Evolutionary conservation across 331 rosid species (phyloP), one percentile per base, ranked within the genome.

Genomic region (Telfairia occidentalis): DNA sequence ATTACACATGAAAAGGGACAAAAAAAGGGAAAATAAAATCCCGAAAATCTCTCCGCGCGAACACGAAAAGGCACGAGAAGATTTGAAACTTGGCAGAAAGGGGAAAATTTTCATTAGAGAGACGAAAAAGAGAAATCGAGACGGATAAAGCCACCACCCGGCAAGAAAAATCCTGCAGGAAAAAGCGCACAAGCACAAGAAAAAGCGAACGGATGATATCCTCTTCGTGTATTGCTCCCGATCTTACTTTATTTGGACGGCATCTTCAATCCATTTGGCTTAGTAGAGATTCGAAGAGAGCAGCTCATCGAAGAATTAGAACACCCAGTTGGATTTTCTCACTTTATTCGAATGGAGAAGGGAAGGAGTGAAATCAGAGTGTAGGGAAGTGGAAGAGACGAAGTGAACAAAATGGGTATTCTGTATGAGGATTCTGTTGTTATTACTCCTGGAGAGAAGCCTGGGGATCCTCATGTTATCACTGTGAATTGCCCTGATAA

Each of bases 401-500:
- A 21, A 71, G 61, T 40, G 18, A 2, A 42, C 48, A 65, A 19
- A 57, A 85, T 87, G 87, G 89, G 85, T 5, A 54, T 80, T 53
- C 55, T 80, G 81, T 81, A 67, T 49, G 92, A 88, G 45, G 92
- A 85, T 50, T 15, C 76, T 76, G 89, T 88, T 12, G 75, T 85
- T 13, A 77, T 88, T 45, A 80, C 76, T 29, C 65, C 65, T 9
- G 84, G 70, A 15, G 78, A 76, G 48, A 88, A 85, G 35, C 32
- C 65, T 4, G 87, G 88, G 34, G 92, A 88, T 57, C 82, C 85
- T 60, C 83, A 83, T 71, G 83, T 85, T 23, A 78, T 88, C 66
- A 80, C 89, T 69, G 89, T 88, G 30, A 88, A 85, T 75, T 88
- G 92, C 50, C 92, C 86, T 2, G 89, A 88, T 54, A 85, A 82